Evolutionary conservation across 2,329 filamentous ascomycete genomes (phyloP).

Genomic region (Aureobasidium mangrovei): DNA sequence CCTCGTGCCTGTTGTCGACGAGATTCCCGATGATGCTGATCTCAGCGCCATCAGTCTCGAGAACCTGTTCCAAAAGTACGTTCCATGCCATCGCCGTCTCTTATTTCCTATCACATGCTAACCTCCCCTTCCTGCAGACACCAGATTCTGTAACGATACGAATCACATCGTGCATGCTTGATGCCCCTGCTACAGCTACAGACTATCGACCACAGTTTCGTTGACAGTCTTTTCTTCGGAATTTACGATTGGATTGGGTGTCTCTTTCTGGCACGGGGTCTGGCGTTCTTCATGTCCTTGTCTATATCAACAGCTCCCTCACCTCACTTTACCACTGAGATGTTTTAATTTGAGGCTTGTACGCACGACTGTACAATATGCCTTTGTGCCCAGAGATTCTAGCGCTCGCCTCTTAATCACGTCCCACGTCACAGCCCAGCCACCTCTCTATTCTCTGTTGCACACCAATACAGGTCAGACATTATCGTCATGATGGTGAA

Average conservation of each 20-base stretch:
- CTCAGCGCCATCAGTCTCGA: constrained; percentile 47
- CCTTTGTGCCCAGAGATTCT: background rate
- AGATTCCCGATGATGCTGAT: constrained; percentile 59
- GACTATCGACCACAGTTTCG: background rate
- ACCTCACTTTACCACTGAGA: background rate
- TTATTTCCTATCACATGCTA: background rate
- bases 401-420: too few relatives aligned
- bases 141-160: constrained; percentile 13
- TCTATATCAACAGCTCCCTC: background rate
- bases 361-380: background rate
- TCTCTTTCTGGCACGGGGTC: background rate
- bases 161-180: background rate
- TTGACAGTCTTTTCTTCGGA: background rate
- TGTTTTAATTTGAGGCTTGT: background rate
- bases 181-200: background rate
- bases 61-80: constrained; percentile 47
- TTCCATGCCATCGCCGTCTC: constrained; percentile 12
- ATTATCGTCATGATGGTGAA: too few relatives aligned
- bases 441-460: too few relatives aligned
- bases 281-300: background rate
- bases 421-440: too few relatives aligned
- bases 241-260: background rate
- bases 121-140: constrained; percentile 4
- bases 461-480: too few relatives aligned
- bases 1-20: constrained; percentile 74